Percentiles rank a stretch among this genome's conserved stretches.
Conservation (phyloP, 2,329 filamentous ascomycete genomes). For the Pseudopithomyces chartarum region DNA sequence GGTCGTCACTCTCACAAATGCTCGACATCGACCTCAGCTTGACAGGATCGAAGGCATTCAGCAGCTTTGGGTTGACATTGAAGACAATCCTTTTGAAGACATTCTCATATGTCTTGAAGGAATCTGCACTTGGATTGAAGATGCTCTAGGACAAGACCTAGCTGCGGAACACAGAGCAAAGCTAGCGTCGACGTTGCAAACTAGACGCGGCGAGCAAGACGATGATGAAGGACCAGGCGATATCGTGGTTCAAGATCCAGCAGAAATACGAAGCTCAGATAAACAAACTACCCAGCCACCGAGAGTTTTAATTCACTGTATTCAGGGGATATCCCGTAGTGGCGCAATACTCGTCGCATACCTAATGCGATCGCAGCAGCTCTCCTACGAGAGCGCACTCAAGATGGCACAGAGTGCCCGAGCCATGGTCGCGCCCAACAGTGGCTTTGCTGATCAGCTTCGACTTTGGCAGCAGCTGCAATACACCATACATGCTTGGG, state of each 20-base stretch:
- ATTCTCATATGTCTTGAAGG: conserved; percentile 12
- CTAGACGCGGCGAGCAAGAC: too few species aligned
- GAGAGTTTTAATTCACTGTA: conserved; percentile 21
- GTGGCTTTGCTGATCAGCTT: conserved; percentile 21
- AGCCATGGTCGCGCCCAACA: conserved; percentile 10
- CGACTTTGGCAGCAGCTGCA: conserved; percentile 14
- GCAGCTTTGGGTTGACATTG: conserved; percentile 13
- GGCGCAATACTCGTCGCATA: conserved; percentile 16
- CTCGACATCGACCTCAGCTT: not conserved
- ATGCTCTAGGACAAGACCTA: not conserved
- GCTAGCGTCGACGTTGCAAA: too few species aligned
- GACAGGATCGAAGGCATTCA: not conserved
- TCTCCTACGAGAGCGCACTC: conserved; percentile 14
- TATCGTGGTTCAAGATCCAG: too few species aligned
- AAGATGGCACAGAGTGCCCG: conserved; percentile 6
- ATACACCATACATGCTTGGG: too few species aligned
- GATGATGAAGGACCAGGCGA: not conserved
- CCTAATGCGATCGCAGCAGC: conserved; percentile 14
- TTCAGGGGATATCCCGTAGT: conserved; percentile 20
- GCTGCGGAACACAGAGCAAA: too few species aligned
- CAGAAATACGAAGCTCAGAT: not conserved
- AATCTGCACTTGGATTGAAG: conserved; percentile 13
- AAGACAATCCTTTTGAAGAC: conserved; percentile 19
- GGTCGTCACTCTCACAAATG: conserved; percentile 12
- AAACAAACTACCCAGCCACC: too few species aligned